Base-by-base conservation (phyloP, 1,284 basidiomycete species). In the Irpex lacteus region DNA sequence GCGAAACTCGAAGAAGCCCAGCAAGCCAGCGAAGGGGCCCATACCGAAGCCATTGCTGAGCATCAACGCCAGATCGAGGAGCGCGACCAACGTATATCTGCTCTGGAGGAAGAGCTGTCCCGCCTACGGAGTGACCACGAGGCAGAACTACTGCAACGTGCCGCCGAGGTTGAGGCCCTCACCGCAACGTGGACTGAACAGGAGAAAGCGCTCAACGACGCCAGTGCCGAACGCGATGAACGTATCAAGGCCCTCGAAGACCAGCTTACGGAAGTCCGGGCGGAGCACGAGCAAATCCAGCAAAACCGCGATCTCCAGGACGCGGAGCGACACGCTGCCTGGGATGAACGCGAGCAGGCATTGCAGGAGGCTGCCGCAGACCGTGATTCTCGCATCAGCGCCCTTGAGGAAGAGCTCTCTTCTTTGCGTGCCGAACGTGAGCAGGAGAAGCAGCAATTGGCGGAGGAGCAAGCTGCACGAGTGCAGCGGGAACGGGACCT, bases 391-490 rank as follows among this genome's bases (percentile, higher is more conserved):
- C 50, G 61, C 9, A 63, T 63, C 9, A 5, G 50, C 11, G 57
- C 61, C 37, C 59, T 65, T n/a, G 60, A 63, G 21, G 59, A 54
- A 36, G 64, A 63, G 15, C 19, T 63, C 5, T 34, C 58, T 8
- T 18, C 61, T 11, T 18, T 63, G 44, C 61, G 58, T n/a, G 60
- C 53, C n/a, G 57, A 65, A 37, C 47, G 40, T 21, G 61, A 61
- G 15, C 64, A 65, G n/a, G 64, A 63, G 18, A 47, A 61, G 18
- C 61, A 60, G 36, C 52, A 37, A 19, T 55, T 52, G 15, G 40
- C 59, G 11, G 47, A 50, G 8, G 60, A 60, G 32, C 60, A 65
- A 9, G 60, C 54, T n/a, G 64, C 60, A 56, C 61, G 61, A 8
- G 40, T 57, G 2, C 61, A 60, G 21, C 57, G 61, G 2, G 64